Evolutionary conservation across 1,284 basidiomycete species (phyloP).

Genomic region (Xerocomus amazonicus): DNA sequence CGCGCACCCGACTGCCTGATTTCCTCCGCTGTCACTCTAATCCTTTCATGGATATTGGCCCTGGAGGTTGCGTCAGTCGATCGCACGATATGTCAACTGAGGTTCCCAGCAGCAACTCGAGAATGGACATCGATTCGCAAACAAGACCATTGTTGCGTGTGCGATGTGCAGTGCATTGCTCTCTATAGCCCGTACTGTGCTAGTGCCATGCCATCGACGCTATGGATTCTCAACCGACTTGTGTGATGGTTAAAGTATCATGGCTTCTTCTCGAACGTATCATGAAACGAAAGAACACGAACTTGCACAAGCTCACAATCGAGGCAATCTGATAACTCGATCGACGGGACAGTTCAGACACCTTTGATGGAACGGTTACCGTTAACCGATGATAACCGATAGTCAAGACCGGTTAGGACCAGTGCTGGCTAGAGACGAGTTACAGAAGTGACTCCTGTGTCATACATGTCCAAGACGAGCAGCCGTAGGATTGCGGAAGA

Average conservation of each 20-base stretch:
- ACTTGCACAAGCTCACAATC: neutral
- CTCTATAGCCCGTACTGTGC: too few relatives aligned
- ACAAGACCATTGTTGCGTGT: too few relatives aligned
- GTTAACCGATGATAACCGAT: too few relatives aligned
- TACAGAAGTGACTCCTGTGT: too few relatives aligned
- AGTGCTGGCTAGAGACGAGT: too few relatives aligned
- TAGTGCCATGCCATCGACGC: too few relatives aligned
- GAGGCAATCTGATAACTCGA: neutral
- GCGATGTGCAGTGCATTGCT: too few relatives aligned
- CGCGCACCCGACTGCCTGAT: neutral
- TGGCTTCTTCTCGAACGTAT: neutral
- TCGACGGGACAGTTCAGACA: neutral
- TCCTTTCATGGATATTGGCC: neutral
- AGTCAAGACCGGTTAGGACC: too few relatives aligned
- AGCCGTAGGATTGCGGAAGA: neutral
- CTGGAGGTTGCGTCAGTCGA: too few relatives aligned
- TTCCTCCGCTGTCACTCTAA: neutral
- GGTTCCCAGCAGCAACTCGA: neutral
- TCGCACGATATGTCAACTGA: too few relatives aligned
- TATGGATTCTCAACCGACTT: neutral
- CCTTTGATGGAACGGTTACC: too few relatives aligned
- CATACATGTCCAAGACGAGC: neutral
- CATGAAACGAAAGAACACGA: neutral
- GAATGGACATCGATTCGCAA: too few relatives aligned
- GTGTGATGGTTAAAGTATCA: neutral